phyloP scores from a whole-genome alignment of 768 basidiomycete species.

The Ramaria sp. region DNA sequence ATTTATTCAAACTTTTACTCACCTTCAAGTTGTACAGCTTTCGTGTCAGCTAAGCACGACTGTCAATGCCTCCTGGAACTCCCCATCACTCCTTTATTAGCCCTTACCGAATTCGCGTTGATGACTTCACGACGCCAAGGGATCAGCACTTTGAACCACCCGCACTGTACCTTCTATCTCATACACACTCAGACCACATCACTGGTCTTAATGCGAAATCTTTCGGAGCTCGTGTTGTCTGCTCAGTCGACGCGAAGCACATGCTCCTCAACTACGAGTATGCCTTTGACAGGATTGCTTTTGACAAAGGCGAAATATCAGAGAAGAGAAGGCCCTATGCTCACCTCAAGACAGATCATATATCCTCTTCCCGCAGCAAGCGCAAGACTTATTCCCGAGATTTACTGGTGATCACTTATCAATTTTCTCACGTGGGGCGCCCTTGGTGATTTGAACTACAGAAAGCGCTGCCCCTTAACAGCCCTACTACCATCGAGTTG shows the following conservation, averaged over 20 bases:
- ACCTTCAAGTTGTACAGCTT: not conserved
- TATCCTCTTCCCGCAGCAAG: conserved; percentile 34
- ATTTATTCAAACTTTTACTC: too few species aligned
- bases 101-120: conserved; percentile 80
- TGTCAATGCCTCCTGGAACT: conserved; percentile 61
- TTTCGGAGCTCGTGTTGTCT: conserved; percentile 63
- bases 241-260: conserved; percentile 75
- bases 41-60: not conserved
- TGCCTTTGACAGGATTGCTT: conserved; percentile 50
- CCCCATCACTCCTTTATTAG: conserved; percentile 67
- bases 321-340: conserved; percentile 49
- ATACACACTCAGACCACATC: conserved; percentile 87
- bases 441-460: conserved; percentile 16
- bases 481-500: conserved; percentile 52
- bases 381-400: conserved; percentile 51
- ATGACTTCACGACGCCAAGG: conserved; percentile 55
- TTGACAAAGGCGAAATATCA: conserved; percentile 37
- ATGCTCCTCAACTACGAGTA: conserved; percentile 77
- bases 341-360: conserved; percentile 54
- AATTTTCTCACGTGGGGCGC: not conserved
- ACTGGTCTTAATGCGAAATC: conserved; percentile 63
- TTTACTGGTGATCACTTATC: conserved; percentile 41
- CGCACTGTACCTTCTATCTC: conserved; percentile 66
- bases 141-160: conserved; percentile 23
- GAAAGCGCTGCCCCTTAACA: conserved; percentile 50